These are phyloP conservation scores for Pythium folliculosum DNA, from an alignment of 352 stramenopile species.

Conservation along the genomic window DNA sequence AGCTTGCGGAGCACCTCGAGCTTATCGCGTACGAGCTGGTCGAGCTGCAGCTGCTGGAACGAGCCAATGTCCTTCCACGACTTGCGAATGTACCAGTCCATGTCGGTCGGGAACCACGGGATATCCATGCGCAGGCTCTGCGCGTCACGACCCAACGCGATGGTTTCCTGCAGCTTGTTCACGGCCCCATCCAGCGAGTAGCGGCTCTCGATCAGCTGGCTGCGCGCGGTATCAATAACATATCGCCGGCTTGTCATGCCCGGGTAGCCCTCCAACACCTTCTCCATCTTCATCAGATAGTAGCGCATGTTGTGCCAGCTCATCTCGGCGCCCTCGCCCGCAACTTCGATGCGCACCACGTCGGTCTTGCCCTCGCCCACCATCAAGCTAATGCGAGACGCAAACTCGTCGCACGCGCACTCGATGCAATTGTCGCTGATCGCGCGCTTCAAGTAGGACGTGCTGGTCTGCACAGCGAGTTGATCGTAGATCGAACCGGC, in stretches of 20 bases:
- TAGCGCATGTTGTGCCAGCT: slow-evolving; percentile 21
- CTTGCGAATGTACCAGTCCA: slow-evolving; percentile 19
- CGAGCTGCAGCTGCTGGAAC: slow-evolving; percentile 10
- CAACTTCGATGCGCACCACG: slow-evolving; percentile 24
- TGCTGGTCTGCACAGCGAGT: slow-evolving; percentile 27
- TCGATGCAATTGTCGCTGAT: slow-evolving; percentile 19
- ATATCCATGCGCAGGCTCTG: background rate
- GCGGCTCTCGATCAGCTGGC: background rate
- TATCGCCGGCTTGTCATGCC: slow-evolving; percentile 3
- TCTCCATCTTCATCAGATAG: slow-evolving; percentile 29
- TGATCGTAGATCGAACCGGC: slow-evolving; percentile 32
- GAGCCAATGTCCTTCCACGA: slow-evolving; percentile 20
- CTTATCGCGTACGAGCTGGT: slow-evolving; percentile 10
- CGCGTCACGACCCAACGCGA: slow-evolving; percentile 1
- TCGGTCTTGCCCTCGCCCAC: slow-evolving; percentile 2
- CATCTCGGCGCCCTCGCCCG: background rate
- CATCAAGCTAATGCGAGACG: slow-evolving; percentile 6
- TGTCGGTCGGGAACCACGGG: slow-evolving; percentile 18
- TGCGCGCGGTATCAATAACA: background rate
- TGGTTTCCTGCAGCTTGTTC: background rate
- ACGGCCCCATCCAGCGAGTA: background rate
- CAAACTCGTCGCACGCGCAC: slow-evolving; percentile 13
- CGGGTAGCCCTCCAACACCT: slow-evolving; percentile 23
- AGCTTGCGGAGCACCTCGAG: slow-evolving; percentile 22
- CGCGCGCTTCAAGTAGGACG: slow-evolving; percentile 9